These are phyloP conservation scores for Epichloe gansuensis DNA, from an alignment of 2,329 filamentous ascomycete species.

Conservation along the genomic window DNA sequence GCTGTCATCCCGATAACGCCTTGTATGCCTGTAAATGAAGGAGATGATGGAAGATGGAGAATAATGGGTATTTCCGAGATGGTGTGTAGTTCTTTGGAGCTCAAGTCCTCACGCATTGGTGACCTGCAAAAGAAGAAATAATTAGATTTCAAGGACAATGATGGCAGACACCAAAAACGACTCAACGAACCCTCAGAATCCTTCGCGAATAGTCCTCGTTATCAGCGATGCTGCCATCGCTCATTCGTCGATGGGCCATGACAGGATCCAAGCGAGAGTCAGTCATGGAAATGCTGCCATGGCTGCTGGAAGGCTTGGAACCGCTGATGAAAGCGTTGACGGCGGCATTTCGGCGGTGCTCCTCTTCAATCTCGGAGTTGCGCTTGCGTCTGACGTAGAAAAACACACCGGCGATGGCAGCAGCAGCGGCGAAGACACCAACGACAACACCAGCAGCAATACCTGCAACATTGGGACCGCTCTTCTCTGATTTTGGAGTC, in stretches of 20 bases:
- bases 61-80: conserved; percentile 9
- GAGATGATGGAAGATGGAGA: conserved; percentile 19
- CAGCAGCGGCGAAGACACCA: conserved; percentile 59
- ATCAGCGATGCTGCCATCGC: conserved; percentile 91
- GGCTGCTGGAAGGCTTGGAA: conserved; percentile 49
- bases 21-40: conserved; percentile 24
- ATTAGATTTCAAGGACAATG: background rate
- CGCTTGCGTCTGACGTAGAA: conserved; percentile 66
- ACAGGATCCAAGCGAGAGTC: conserved; percentile 82
- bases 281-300: conserved; percentile 56
- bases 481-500: conserved; percentile 13
- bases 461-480: conserved; percentile 59
- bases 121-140: conserved; percentile 26
- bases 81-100: background rate
- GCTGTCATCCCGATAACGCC: conserved; percentile 30
- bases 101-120: conserved; percentile 41
- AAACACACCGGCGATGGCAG: conserved; percentile 54
- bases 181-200: conserved; percentile 73
- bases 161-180: background rate
- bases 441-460: conserved; percentile 84
- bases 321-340: conserved; percentile 64
- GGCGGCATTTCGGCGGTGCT: conserved; percentile 69
- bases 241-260: conserved; percentile 72
- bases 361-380: conserved; percentile 68
- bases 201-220: conserved; percentile 94